Evolutionary conservation across 2,329 filamentous ascomycete genomes (phyloP).

Genomic region (Fusarium sp.): DNA sequence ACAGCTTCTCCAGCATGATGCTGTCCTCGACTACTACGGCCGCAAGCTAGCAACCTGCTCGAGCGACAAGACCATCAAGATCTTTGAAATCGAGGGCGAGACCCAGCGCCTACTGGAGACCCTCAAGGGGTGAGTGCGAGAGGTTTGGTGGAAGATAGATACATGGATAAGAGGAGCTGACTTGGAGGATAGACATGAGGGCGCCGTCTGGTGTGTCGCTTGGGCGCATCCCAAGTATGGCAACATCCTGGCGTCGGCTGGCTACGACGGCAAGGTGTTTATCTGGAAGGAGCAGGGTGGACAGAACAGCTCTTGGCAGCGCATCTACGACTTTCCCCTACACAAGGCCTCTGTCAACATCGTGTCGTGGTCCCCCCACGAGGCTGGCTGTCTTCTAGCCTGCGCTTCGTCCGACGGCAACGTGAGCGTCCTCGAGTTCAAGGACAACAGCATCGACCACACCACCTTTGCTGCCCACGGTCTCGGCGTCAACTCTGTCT

Average conservation of each 20-base stretch:
- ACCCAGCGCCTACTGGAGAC: slow-evolving; percentile 91
- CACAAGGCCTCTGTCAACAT: slow-evolving; percentile 98
- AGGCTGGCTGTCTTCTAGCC: slow-evolving; percentile 92
- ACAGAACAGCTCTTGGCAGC: slow-evolving; percentile 74
- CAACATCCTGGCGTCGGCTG: slow-evolving; percentile 94
- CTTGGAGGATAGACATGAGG: slow-evolving; percentile 77
- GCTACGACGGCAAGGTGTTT: slow-evolving; percentile 97
- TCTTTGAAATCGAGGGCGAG: slow-evolving; percentile 97
- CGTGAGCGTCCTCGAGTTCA: slow-evolving; percentile 95
- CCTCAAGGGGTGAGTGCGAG: slow-evolving; percentile 80
- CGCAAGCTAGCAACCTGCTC: slow-evolving; percentile 96
- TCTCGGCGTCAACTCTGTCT: slow-evolving; percentile 93
- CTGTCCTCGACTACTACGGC: slow-evolving; percentile 98
- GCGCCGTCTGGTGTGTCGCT: slow-evolving; percentile 96
- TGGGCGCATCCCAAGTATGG: slow-evolving; percentile 99
- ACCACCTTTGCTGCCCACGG: slow-evolving; percentile 92
- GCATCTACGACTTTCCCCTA: slow-evolving; percentile 90
- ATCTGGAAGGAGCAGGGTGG: slow-evolving; percentile 92
- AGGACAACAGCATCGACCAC: slow-evolving; percentile 93
- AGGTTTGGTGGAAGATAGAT: too few relatives aligned
- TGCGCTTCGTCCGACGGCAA: slow-evolving; percentile 95
- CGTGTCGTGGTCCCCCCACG: slow-evolving; percentile 96
- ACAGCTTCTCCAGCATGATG: slow-evolving; percentile 78
- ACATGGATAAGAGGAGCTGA: slow-evolving; percentile 22
- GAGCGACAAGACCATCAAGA: slow-evolving; percentile 98